A percentile compares a stretch with the other conserved stretches of the same genome.
Evolutionary conservation across 2,329 filamentous ascomycete genomes (phyloP).

Genomic region (Exophiala bonariae): DNA sequence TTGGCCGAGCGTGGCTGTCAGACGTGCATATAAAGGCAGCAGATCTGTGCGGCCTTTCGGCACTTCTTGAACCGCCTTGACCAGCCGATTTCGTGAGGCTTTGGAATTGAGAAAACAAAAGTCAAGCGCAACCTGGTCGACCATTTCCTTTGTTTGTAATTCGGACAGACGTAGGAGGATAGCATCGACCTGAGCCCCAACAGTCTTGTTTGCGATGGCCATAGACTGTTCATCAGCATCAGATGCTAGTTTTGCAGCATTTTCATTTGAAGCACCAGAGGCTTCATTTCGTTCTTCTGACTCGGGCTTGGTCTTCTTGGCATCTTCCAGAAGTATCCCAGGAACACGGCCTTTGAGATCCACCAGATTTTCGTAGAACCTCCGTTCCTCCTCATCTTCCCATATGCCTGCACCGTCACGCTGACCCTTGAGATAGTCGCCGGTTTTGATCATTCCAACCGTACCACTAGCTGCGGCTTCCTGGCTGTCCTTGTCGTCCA

Average conservation of each 20-base stretch:
- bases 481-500: constrained; percentile 77
- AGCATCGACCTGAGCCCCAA: constrained; percentile 93
- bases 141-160: constrained; percentile 83
- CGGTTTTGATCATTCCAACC: constrained; percentile 91
- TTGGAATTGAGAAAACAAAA: constrained; percentile 99
- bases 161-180: constrained; percentile 86
- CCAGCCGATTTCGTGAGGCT: constrained; percentile 87
- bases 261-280: constrained; percentile 47
- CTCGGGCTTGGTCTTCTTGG: constrained; percentile 81
- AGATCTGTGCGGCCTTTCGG: constrained; percentile 92
- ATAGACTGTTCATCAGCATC: constrained; percentile 80
- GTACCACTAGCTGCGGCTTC: constrained; percentile 67
- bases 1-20: constrained; percentile 88
- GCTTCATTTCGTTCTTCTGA: constrained; percentile 79
- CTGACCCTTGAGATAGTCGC: constrained; percentile 87
- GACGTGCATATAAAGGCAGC: constrained; percentile 84
- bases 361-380: constrained; percentile 96
- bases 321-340: constrained; percentile 86
- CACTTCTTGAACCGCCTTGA: constrained; percentile 91
- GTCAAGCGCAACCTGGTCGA: constrained; percentile 90
- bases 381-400: constrained; percentile 96
- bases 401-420: constrained; percentile 92
- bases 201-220: constrained; percentile 96
- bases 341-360: constrained; percentile 96
- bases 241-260: constrained; percentile 52